Conservation (phyloP, 2,329 filamentous ascomycete genomes). For the Pseudonectria buxi region DNA sequence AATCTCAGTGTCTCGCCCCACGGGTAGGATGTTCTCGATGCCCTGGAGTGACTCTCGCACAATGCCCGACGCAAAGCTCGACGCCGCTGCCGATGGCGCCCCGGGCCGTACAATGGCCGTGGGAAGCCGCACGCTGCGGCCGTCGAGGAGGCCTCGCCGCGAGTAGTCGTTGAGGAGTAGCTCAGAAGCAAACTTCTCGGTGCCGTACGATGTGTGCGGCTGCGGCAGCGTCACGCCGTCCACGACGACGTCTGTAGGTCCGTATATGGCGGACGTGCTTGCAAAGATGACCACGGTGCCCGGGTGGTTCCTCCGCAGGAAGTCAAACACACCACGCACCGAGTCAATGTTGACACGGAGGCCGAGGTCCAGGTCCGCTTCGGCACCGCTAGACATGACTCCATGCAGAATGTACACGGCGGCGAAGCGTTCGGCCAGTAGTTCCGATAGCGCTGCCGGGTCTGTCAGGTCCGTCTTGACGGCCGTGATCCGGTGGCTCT, state of each 20-base stretch:
- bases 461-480: slow-evolving; percentile 20
- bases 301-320: slow-evolving; percentile 36
- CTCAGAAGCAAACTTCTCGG: slow-evolving; percentile 56
- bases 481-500: slow-evolving; percentile 20
- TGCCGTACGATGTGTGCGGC: slow-evolving; percentile 53
- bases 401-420: slow-evolving; percentile 55
- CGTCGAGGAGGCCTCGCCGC: slow-evolving; percentile 49
- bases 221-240: slow-evolving; percentile 27
- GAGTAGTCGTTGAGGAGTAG: slow-evolving; percentile 27
- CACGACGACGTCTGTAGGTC: slow-evolving; percentile 21
- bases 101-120: slow-evolving; percentile 56
- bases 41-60: slow-evolving; percentile 49
- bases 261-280: slow-evolving; percentile 54
- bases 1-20: slow-evolving; percentile 37
- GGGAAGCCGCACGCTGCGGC: slow-evolving; percentile 49
- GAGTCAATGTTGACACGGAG: slow-evolving; percentile 53
- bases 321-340: slow-evolving; percentile 46
- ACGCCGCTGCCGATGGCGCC: slow-evolving; percentile 53
- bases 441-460: slow-evolving; percentile 11
- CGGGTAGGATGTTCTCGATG: slow-evolving; percentile 39
- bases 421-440: slow-evolving; percentile 30
- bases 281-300: slow-evolving; percentile 51
- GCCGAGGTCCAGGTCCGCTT: slow-evolving; percentile 49
- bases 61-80: slow-evolving; percentile 55
- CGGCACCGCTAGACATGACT: slow-evolving; percentile 57